Percentiles rank a stretch among this genome's conserved stretches.
phyloP scores from a whole-genome alignment of 768 basidiomycete species.

The Pulveroboletus sp. region DNA sequence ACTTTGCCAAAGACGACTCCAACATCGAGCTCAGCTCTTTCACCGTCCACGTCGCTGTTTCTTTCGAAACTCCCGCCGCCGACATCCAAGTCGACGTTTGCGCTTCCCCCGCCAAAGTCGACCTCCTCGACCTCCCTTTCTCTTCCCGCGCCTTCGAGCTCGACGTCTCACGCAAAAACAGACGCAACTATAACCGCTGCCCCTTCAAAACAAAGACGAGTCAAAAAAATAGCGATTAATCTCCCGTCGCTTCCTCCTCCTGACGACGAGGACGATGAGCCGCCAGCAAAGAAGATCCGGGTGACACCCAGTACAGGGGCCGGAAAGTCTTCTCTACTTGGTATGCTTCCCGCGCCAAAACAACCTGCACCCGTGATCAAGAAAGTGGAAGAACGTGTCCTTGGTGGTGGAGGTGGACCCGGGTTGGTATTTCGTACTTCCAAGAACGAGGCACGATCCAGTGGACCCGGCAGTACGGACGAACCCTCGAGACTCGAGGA shows the following conservation, averaged over 20 bases:
- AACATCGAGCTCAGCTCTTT: background rate
- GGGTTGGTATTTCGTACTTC: conserved; percentile 57
- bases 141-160: conserved; percentile 25
- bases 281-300: conserved; percentile 58
- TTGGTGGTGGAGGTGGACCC: conserved; percentile 62
- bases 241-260: conserved; percentile 30
- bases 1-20: conserved; percentile 9
- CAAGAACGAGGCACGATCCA: conserved; percentile 7
- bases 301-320: conserved; percentile 44
- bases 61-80: conserved; percentile 24
- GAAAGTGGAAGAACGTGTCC: conserved; percentile 47
- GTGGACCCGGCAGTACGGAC: conserved; percentile 23
- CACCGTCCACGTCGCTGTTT: conserved; percentile 9
- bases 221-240: conserved; percentile 42
- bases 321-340: conserved; percentile 61
- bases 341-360: conserved; percentile 77
- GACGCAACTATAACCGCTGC: too few relatives aligned
- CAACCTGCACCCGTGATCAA: conserved; percentile 39
- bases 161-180: conserved; percentile 7
- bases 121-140: conserved; percentile 23
- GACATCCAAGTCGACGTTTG: conserved; percentile 32
- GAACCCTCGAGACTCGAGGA: conserved; percentile 13
- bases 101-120: conserved; percentile 35
- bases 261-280: conserved; percentile 46
- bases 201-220: conserved; percentile 39